Base-by-base conservation (phyloP, 805 yeast species). In the Candida patagonica region DNA sequence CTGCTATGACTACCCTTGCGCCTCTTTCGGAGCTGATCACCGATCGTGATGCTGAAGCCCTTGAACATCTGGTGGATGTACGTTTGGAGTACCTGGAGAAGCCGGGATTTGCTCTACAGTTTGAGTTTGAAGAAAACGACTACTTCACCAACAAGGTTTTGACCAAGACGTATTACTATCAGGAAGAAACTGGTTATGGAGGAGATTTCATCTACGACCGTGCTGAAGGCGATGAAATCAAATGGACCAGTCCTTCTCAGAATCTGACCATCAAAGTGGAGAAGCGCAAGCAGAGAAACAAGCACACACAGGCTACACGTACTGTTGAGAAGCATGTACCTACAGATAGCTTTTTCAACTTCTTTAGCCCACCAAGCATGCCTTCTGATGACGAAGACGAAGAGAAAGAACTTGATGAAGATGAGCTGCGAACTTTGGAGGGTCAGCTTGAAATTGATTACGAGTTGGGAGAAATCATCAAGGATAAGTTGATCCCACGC, bases 161-260 rank as follows among this genome's bases (percentile, higher is more conserved):
- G 53, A 71, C 81, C 47, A 92, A 92, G 70, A 79, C 94, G 6
- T 92, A 92, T 63, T 88, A 76, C 66, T 92, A 92, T 66, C 95
- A 86, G 65, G 86, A 84, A 45, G 95, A 89, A 63, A 71, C 87
- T 51, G 96, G 95, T 17, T 85, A 86, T 63, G 79, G 88, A 23
- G 96, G 98, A 24, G 98, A 92, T 61, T 89, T 85, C 61, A 87
- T 92, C 51, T 92, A 89, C 62, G 96, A 89, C 64, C 95, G 85
- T 59, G 97, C 98, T 9, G 94, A 85, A 57, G 97, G 97, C 41
- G 70, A 74, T 50, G 79, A 76, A 42, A 83, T 92, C 59, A 67
- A 80, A 51, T 92, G 98, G 98, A 67, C 65, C 47, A 73, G 79
- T 40, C 78, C 79, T 54, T 94, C 80, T 50, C 68, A 69, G 46